A percentile compares a stretch with the other conserved stretches of the same genome.
These are phyloP conservation scores for Glebionis coronaria DNA, from an alignment of 129 eudicot genomes.

Conservation along the genomic window DNA sequence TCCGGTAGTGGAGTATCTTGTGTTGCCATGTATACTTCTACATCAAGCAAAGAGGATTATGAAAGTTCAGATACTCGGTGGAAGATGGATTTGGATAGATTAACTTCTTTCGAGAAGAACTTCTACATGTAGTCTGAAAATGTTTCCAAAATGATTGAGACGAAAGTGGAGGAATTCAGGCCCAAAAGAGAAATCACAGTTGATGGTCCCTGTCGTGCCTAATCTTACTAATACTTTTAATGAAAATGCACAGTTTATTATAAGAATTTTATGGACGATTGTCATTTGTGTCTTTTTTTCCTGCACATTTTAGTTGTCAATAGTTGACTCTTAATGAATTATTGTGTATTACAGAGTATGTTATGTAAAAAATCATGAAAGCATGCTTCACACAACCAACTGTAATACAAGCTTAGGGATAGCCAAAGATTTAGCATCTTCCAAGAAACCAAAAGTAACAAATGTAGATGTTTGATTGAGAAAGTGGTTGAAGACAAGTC, in stretches of 20 bases:
- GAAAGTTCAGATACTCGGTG: conserved; percentile 50
- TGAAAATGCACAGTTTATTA: conserved; percentile 73
- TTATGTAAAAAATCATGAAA: conserved; percentile 82
- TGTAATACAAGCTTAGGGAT: conserved; percentile 99
- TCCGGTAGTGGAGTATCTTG: conserved; percentile 55
- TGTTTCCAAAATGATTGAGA: conserved; percentile 73
- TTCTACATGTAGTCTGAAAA: conserved; percentile 80
- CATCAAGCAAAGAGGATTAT: conserved; percentile 55
- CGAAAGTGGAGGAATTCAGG: conserved; percentile 83
- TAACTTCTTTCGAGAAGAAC: conserved; percentile 89
- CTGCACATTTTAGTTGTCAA: background rate
- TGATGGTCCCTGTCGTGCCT: conserved; percentile 93
- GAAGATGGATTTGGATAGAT: conserved; percentile 81
- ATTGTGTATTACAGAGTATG: conserved; percentile 56
- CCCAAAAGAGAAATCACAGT: conserved; percentile 77
- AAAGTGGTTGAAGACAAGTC: conserved; percentile 22
- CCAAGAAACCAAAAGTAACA: no score
- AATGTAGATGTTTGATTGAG: background rate
- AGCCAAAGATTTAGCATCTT: no score
- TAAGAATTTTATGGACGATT: no score
- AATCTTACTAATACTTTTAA: conserved; percentile 70
- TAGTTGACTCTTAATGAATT: background rate
- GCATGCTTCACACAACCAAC: conserved; percentile 98
- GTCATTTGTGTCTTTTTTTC: no score
- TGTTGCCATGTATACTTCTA: conserved; percentile 28